These are phyloP conservation scores for Aspergillus diversus DNA, from an alignment of 495 filamentous ascomycete species.

Conservation along the genomic window DNA sequence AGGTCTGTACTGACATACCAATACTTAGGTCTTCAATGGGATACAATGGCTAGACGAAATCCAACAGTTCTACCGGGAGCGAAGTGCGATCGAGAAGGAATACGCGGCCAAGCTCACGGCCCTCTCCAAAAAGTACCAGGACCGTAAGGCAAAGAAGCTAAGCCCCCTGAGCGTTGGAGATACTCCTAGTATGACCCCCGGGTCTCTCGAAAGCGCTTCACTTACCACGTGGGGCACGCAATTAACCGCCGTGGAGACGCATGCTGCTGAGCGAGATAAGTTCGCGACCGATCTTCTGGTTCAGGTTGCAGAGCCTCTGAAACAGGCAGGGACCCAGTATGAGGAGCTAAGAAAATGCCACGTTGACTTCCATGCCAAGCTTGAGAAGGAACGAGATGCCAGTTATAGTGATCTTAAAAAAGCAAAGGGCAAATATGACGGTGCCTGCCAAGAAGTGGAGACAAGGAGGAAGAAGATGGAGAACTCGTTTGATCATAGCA, in stretches of 20 bases:
- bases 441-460: conserved; percentile 92
- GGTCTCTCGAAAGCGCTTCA: conserved; percentile 92
- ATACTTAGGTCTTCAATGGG: conserved; percentile 69
- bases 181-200: conserved; percentile 88
- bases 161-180: conserved; percentile 92
- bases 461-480: conserved; percentile 92
- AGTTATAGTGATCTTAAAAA: conserved; percentile 87
- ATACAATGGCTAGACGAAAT: conserved; percentile 96
- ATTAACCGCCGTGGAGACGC: conserved; percentile 82
- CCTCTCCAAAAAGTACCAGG: conserved; percentile 92
- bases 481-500: conserved; percentile 80
- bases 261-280: conserved; percentile 86
- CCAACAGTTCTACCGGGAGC: conserved; percentile 94
- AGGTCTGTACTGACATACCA: conserved; percentile 30
- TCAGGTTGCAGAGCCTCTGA: conserved; percentile 84
- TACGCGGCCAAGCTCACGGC: conserved; percentile 85
- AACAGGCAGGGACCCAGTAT: conserved; percentile 68
- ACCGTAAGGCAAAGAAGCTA: conserved; percentile 92
- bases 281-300: conserved; percentile 74
- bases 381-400: conserved; percentile 85
- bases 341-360: conserved; percentile 94
- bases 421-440: conserved; percentile 89
- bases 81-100: conserved; percentile 92
- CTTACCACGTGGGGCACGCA: conserved; percentile 97
- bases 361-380: conserved; percentile 80